Base-by-base conservation (phyloP, 371 early-diverging fungal genomes). In the Mortierella sp. region DNA sequence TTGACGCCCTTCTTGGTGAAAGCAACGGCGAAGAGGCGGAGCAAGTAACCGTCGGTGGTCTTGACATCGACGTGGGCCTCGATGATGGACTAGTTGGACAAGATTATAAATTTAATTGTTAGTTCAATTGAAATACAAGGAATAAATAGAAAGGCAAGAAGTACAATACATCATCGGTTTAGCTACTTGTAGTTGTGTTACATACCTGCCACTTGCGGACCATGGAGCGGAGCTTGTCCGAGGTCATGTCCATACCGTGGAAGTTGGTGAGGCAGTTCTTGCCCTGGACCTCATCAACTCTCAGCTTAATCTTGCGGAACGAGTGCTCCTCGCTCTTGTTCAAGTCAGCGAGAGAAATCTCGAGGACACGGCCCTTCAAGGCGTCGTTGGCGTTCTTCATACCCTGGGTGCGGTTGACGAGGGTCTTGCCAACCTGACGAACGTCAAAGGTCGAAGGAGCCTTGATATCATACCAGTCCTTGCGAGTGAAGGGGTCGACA, bases 381-480 rank as follows among this genome's bases (percentile, higher is more conserved):
- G 89, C 92, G 85, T 97, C 98, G 88, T 95, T 95, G 88, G 99
- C 97, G 89, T 97, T 96, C 89, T 93, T 96, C 85, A 97, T 87
- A 90, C 99, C 99, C 92, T 97, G 97, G 88, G 98, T 96, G 79
- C 99, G 96, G 98, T 99, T 99, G 89, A 98, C 99, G 77, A 99
- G 93, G 82, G 99, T 99, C 94, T 98, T 98, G 83, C 98, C 99
- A 75, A 96, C 93, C 83, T 95, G 91, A 81, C 97, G 96, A 77
- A 91, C 91, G 65, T 93, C 93, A 85, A 99, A 99, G 88, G 96
- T 92, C 40, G 96, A 92, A 75, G 99, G 99, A 72, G 97, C 98
- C 90, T 97, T 96, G 93, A 99, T 92, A 86, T 98, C 98, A 86
- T 98, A 99, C 99, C 99, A 98, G 87, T 99, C 99, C 93, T 99